Conservation (phyloP, 495 filamentous ascomycete genomes). For the Astrocystis sublimbata region DNA sequence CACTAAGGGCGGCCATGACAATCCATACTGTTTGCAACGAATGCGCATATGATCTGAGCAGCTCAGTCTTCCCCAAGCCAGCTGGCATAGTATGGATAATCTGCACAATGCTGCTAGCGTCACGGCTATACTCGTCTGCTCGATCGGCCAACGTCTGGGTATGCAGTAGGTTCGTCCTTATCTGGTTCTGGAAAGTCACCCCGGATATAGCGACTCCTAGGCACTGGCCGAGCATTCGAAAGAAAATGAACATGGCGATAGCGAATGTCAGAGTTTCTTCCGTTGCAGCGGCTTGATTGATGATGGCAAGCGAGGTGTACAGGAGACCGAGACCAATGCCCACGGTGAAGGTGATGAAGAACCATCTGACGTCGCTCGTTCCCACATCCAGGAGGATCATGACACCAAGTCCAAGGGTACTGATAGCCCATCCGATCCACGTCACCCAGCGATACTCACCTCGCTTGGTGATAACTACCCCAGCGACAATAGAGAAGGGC, state of each 20-base stretch:
- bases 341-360: constrained; percentile 52
- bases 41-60: neutral
- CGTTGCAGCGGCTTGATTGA: constrained; percentile 51
- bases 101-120: neutral
- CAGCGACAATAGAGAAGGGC: neutral
- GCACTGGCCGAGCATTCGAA: constrained; percentile 53
- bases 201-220: neutral
- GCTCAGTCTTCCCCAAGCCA: neutral
- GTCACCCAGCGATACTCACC: constrained; percentile 47
- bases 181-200: neutral
- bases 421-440: constrained; percentile 54
- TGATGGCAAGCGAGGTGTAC: constrained; percentile 48
- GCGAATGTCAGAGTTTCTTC: constrained; percentile 53
- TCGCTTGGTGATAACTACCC: constrained; percentile 3
- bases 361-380: constrained; percentile 44
- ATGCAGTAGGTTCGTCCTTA: neutral
- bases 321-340: constrained; percentile 57
- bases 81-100: neutral
- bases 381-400: constrained; percentile 48
- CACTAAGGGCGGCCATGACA: neutral
- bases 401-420: constrained; percentile 52
- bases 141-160: neutral
- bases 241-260: constrained; percentile 58
- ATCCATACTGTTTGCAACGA: neutral
- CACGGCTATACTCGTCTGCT: neutral